Conservation (phyloP, 1,139 yeast genomes). For the Diutina pseudorugosa region DNA sequence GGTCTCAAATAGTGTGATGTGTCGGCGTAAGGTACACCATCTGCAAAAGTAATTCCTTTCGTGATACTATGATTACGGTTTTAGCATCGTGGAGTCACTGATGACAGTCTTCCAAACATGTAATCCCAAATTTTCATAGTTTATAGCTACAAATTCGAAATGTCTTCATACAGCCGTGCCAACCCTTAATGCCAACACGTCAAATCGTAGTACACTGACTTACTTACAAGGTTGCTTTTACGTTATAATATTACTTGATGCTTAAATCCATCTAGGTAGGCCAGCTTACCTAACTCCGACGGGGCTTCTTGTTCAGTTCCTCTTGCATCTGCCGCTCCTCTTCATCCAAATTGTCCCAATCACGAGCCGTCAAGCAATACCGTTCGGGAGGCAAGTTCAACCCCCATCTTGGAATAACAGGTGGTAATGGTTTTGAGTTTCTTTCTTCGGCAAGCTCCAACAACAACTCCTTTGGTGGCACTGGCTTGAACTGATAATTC, state of each 20-base stretch:
- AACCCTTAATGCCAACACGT: no score
- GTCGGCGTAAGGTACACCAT: no score
- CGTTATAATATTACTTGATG: neutral
- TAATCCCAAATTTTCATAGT: no score
- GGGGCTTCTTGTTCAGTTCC: neutral
- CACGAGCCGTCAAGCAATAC: slow-evolving; percentile 80
- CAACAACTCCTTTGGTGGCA: slow-evolving; percentile 85
- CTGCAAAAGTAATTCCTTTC: no score
- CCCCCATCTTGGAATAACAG: slow-evolving; percentile 88
- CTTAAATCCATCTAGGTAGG: neutral
- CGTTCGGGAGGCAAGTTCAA: slow-evolving; percentile 93
- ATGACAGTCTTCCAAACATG: no score
- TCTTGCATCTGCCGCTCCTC: slow-evolving; percentile 7
- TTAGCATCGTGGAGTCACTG: no score
- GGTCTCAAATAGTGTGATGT: neutral
- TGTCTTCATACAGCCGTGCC: no score
- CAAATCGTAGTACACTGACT: no score
- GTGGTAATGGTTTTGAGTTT: slow-evolving; percentile 81
- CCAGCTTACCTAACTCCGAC: neutral
- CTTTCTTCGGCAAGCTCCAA: slow-evolving; percentile 87
- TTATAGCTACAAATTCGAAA: no score
- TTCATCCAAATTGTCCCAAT: slow-evolving; percentile 39
- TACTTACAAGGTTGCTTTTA: no score
- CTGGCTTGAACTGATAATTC: slow-evolving; percentile 89
- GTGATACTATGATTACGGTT: no score